Evolutionary conservation across 2,329 filamentous ascomycete genomes (phyloP).

Genomic region (Westerdykella sp.): DNA sequence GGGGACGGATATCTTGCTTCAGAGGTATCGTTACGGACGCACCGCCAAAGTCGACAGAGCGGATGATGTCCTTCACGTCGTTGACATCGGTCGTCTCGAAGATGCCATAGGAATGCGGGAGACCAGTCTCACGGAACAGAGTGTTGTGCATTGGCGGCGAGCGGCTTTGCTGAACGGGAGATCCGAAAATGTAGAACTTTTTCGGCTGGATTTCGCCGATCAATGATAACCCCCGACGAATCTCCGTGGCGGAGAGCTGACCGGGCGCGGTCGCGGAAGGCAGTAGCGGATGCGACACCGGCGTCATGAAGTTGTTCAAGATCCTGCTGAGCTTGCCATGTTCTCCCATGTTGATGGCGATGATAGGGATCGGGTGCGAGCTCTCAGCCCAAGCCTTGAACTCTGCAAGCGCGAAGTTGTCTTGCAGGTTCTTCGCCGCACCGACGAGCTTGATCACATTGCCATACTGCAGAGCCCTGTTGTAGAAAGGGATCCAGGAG

Average conservation of each 20-base stretch:
- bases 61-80: constrained; percentile 59
- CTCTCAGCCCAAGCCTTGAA: constrained; percentile 73
- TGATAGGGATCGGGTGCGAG: constrained; percentile 74
- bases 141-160: constrained; percentile 88
- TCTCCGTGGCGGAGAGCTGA: constrained; percentile 84
- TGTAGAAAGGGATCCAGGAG: constrained; percentile 89
- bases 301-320: constrained; percentile 87
- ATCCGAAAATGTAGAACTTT: constrained; percentile 83
- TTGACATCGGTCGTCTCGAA: constrained; percentile 65
- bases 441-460: constrained; percentile 95
- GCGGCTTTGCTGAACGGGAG: constrained; percentile 72
- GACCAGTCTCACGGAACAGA: constrained; percentile 67
- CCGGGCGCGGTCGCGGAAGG: constrained; percentile 91
- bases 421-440: constrained; percentile 65
- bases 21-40: constrained; percentile 94
- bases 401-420: constrained; percentile 77
- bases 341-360: constrained; percentile 92
- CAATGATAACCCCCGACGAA: constrained; percentile 69
- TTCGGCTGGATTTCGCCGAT: constrained; percentile 71
- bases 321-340: constrained; percentile 84
- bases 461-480: constrained; percentile 80
- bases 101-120: constrained; percentile 75
- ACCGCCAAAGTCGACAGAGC: constrained; percentile 72
- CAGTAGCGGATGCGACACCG: constrained; percentile 82
- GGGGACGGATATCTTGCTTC: constrained; percentile 77